Conservation (phyloP, 257 asterid species). For the Fraxinus quadrangulata region DNA sequence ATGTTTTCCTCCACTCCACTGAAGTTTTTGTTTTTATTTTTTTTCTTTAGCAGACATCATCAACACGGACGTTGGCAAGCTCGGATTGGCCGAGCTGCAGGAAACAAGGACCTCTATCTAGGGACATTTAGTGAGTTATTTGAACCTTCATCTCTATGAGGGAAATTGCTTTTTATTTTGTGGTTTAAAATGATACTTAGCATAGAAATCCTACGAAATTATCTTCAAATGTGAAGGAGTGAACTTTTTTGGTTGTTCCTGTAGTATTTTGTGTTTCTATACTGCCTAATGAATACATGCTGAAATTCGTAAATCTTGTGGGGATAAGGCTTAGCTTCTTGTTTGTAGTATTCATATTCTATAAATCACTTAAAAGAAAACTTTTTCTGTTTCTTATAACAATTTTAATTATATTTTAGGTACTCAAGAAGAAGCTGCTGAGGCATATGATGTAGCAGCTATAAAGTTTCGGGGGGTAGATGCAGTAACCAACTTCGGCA, state of each 20-base stretch:
- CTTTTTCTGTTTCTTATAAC: neutral
- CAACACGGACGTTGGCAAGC: conserved; percentile 99
- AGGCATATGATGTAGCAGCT: conserved; percentile 96
- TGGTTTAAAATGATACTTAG: neutral
- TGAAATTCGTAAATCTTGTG: neutral
- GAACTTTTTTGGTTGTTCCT: neutral
- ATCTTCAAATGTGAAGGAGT: neutral
- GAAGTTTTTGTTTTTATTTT: conserved; percentile 27
- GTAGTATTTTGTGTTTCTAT: neutral
- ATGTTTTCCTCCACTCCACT: neutral
- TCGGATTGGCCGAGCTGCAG: conserved; percentile 96
- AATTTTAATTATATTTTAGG: conserved; percentile 43
- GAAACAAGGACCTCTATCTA: conserved; percentile 93
- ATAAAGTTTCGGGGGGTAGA: conserved; percentile 86
- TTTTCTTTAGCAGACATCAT: conserved; percentile 90
- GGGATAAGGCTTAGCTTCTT: neutral
- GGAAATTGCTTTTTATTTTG: neutral
- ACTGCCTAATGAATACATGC: no score
- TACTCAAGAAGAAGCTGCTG: conserved; percentile 98
- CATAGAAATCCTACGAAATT: neutral
- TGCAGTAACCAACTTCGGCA: conserved; percentile 89
- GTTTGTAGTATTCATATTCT: neutral
- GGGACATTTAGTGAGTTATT: conserved; percentile 86
- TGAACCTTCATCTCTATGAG: no score
- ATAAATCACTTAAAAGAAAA: no score